These are phyloP conservation scores for Tieghemiomyces parasiticus DNA, from an alignment of 192 early-diverging fungal genomes.

Conservation along the genomic window DNA sequence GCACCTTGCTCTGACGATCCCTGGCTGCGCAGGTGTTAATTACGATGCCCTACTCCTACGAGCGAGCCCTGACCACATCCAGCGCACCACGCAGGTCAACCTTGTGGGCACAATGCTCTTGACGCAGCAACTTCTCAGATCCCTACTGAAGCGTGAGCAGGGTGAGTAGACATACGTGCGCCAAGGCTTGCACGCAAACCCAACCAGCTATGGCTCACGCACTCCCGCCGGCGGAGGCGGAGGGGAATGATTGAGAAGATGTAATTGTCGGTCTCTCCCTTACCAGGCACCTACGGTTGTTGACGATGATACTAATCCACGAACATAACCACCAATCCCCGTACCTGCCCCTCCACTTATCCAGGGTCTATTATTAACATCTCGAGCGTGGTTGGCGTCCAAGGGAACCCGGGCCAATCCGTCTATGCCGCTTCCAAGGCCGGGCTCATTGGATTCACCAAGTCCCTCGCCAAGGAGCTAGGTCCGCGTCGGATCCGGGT, in stretches of 20 bases:
- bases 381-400: conserved; percentile 60
- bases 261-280: too few species aligned
- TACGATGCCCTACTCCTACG: conserved; percentile 34
- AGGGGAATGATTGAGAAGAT: too few species aligned
- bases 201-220: too few species aligned
- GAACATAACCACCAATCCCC: too few species aligned
- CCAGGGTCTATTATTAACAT: conserved; percentile 70
- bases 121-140: conserved; percentile 32
- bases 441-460: conserved; percentile 72
- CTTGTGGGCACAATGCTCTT: conserved; percentile 53
- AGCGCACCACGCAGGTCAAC: conserved; percentile 46
- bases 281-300: too few species aligned
- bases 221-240: too few species aligned
- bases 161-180: conserved; percentile 20
- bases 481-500: conserved; percentile 54
- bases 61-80: conserved; percentile 25
- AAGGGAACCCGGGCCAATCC: conserved; percentile 52
- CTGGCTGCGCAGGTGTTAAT: conserved; percentile 42
- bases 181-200: too few species aligned
- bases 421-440: conserved; percentile 78
- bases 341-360: too few species aligned
- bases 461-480: conserved; percentile 67
- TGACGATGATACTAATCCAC: too few species aligned
- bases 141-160: conserved; percentile 35
- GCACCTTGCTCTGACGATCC: too few species aligned